Percentiles rank a stretch among this genome's conserved stretches.
Evolutionary conservation across 208 protist genomes (phyloP).

Genomic region (Acanthamoeba castellanii): DNA sequence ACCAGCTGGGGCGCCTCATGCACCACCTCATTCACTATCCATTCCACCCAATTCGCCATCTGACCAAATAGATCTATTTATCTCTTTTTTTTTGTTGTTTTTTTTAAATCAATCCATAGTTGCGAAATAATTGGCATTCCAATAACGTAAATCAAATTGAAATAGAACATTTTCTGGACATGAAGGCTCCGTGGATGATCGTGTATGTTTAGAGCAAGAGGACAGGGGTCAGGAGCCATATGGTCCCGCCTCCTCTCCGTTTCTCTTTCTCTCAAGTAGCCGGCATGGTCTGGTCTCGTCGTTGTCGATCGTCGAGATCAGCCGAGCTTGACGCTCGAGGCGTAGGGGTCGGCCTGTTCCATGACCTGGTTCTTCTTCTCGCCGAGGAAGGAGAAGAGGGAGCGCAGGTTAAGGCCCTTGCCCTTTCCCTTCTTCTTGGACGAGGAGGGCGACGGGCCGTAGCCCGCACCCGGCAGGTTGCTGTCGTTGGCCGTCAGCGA

Average conservation of each 20-base stretch:
- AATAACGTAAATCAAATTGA: too few species aligned
- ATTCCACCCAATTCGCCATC: background rate
- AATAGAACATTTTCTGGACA: too few species aligned
- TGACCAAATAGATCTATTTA: too few species aligned
- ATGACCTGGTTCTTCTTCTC: slow-evolving; percentile 72
- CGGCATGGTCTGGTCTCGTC: too few species aligned
- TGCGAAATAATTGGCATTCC: too few species aligned
- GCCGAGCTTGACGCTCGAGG: slow-evolving; percentile 62
- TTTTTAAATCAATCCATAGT: too few species aligned
- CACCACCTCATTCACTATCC: background rate
- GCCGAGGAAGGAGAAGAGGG: slow-evolving; percentile 45
- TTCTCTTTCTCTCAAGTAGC: background rate
- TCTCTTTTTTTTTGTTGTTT: too few species aligned
- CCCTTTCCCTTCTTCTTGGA: background rate
- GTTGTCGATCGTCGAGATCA: background rate
- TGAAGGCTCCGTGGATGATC: too few species aligned
- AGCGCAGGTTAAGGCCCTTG: slow-evolving; percentile 64
- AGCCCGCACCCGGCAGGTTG: slow-evolving; percentile 61
- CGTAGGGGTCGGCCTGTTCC: slow-evolving; percentile 67
- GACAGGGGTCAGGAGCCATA: background rate
- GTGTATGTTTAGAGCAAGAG: too few species aligned
- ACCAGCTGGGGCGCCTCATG: background rate
- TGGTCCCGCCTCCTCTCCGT: background rate
- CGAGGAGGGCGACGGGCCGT: background rate
- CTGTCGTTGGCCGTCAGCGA: slow-evolving; percentile 76